A percentile compares a stretch with the other conserved stretches of the same genome.
Evolutionary conservation across 2,329 filamentous ascomycete genomes (phyloP).

Genomic region (Aspergillus neotritici): DNA sequence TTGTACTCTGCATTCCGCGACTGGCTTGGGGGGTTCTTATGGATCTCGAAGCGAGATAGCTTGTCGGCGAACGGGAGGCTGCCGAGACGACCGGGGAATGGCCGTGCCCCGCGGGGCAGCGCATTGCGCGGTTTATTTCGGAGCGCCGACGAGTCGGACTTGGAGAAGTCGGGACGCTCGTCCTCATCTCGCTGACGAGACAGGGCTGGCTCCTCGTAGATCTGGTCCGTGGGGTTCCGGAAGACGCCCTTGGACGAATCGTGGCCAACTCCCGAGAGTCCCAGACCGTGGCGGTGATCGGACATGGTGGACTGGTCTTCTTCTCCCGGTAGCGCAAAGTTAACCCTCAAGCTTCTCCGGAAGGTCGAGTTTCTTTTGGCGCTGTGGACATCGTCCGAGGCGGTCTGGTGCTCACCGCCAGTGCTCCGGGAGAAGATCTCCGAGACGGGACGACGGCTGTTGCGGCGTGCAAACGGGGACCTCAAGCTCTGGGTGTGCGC

Average conservation of each 20-base stretch:
- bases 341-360: conserved; percentile 36
- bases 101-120: conserved; percentile 44
- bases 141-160: conserved; percentile 44
- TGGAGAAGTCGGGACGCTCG: conserved; percentile 21
- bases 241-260: conserved; percentile 48
- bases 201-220: conserved; percentile 80
- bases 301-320: conserved; percentile 12
- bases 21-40: conserved; percentile 76
- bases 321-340: conserved; percentile 34
- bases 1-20: conserved; percentile 77
- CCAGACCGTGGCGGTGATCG: conserved; percentile 15
- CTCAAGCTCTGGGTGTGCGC: conserved; percentile 38
- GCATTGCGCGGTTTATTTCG: conserved; percentile 60
- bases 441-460: conserved; percentile 18
- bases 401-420: not conserved
- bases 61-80: conserved; percentile 42
- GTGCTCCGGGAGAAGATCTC: conserved; percentile 13
- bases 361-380: conserved; percentile 20
- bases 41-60: conserved; percentile 62
- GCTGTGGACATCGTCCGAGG: conserved; percentile 5
- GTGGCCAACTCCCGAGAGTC: conserved; percentile 29
- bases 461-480: conserved; percentile 9
- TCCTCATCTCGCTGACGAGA: conserved; percentile 20
- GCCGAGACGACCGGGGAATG: conserved; percentile 40
- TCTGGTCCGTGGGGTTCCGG: conserved; percentile 55